A percentile compares a stretch with the other conserved stretches of the same genome.
Conservation (phyloP, 2,329 filamentous ascomycete species). For the Trichoderma lentiforme region DNA sequence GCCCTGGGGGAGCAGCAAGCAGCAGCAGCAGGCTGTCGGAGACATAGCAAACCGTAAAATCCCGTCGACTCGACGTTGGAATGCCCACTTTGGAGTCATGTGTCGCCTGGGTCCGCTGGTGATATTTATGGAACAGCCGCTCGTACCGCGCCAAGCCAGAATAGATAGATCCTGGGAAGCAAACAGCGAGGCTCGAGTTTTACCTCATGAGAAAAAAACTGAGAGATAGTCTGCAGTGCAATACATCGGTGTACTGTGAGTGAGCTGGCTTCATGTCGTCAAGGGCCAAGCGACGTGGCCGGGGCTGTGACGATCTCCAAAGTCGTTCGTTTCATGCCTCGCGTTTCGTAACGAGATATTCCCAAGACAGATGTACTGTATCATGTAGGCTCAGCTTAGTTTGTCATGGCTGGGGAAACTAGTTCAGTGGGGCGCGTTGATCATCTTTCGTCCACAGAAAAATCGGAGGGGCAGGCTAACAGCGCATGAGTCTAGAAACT, state of each 20-base stretch:
- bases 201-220: background rate
- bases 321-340: background rate
- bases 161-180: background rate
- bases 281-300: background rate
- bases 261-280: background rate
- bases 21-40: background rate
- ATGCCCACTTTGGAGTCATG: constrained; percentile 21
- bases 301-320: background rate
- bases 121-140: constrained; percentile 36
- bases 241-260: background rate
- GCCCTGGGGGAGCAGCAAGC: background rate
- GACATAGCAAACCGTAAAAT: constrained; percentile 15
- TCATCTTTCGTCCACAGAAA: constrained; percentile 1
- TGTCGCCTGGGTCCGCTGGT: constrained; percentile 14
- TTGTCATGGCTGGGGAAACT: constrained; percentile 3
- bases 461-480: background rate
- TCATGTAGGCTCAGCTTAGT: background rate
- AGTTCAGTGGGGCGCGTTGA: constrained; percentile 11
- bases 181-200: background rate
- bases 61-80: constrained; percentile 9
- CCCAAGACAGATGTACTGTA: background rate
- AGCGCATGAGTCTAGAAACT: constrained; percentile 11
- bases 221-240: background rate
- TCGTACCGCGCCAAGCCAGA: constrained; percentile 28
- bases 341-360: background rate